These are phyloP conservation scores for Batkoa obscura DNA, from an alignment of 371 early-diverging fungal species.

Conservation along the genomic window DNA sequence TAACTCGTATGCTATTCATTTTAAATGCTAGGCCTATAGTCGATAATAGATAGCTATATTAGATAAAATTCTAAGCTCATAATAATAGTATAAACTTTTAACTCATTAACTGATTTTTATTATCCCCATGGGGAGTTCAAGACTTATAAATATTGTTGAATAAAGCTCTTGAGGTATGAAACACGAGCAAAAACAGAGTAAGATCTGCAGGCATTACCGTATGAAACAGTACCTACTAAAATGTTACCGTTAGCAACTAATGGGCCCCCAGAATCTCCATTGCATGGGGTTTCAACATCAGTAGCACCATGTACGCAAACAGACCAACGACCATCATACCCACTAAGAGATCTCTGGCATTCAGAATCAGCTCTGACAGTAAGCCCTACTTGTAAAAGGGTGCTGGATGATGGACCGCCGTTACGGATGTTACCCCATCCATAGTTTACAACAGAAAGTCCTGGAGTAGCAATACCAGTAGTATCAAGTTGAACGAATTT, in stretches of 20 bases:
- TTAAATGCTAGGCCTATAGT: no score
- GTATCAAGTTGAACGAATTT: background rate
- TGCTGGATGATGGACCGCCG: background rate
- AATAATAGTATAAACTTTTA: no score
- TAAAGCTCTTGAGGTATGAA: background rate
- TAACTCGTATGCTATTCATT: no score
- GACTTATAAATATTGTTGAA: background rate
- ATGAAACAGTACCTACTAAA: background rate
- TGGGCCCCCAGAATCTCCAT: conserved; percentile 6
- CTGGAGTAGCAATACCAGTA: background rate
- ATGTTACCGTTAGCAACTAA: conserved; percentile 1
- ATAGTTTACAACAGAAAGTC: background rate
- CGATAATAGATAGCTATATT: no score
- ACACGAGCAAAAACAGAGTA: conserved; percentile 1
- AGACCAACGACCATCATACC: background rate
- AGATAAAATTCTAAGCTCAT: no score
- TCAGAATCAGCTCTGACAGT: background rate
- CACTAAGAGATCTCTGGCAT: background rate
- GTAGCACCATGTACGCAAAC: background rate
- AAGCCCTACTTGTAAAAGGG: background rate
- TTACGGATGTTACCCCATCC: background rate
- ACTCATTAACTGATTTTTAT: no score
- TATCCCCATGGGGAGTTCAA: no score
- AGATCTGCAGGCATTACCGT: conserved; percentile 1
- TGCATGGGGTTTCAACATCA: background rate